Evolutionary conservation across 306 rosid species (phyloP), one percentile per base, ranked within the genome.

Genomic region (Vigna radiata): DNA sequence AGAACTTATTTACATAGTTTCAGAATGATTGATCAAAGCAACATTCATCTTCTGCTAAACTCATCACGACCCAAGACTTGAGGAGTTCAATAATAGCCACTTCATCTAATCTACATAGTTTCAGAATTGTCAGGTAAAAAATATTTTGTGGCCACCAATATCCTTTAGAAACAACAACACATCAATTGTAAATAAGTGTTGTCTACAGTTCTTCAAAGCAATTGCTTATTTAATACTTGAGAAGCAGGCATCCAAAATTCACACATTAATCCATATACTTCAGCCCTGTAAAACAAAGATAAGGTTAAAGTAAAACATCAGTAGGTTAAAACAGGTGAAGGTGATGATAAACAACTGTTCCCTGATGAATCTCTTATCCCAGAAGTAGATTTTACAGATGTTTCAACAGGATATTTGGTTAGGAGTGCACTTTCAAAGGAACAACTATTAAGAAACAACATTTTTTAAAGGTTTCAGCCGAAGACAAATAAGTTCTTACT

Each of bases 351-450:
- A 27, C 13, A 61, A 65, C 52, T 25, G 13, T 43, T 53, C 36
- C 27, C 68, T 29, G 56, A 68, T 21, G 60, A 60, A 41, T 76
- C 27, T 36, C 73, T 48, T 83, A 90, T 93, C 98, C 89, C 90
- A 70, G 84, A 80, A 79, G 87, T 78, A 41, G 83, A 78, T 68
- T 79, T 77, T 70, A 68, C 87, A 68, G 89, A 87, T 82, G 75
- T 64, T 73, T 82, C 79, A 14, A 82, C 85, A 17, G 87, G 84
- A 89, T 84, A 83, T 76, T 85, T 88, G 88, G 82, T 88, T 93
- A 88, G 88, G 85, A 89, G 88, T 85, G 91, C 92, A 75, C 90
- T 89, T 82, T 59, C 74, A 60, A 60, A 61, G 68, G 77, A 69
- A 56, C 36, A 65, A 54, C 79, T 69, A 44, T 82, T 65, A 78